Base-by-base conservation (phyloP, 2,329 filamentous ascomycete genomes). In the Fusarium nygamai region DNA sequence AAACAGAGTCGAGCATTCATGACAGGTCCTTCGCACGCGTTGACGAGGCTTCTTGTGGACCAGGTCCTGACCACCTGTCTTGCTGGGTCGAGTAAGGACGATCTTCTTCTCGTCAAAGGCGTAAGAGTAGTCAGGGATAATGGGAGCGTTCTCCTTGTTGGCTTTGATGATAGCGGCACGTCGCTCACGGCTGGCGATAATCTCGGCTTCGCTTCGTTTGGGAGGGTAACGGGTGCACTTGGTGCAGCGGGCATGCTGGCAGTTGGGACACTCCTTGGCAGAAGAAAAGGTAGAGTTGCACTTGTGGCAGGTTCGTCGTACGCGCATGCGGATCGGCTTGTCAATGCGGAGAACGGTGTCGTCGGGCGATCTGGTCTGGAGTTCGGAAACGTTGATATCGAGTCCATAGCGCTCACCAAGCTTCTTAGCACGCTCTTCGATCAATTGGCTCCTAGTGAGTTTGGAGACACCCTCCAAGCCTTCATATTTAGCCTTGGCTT, bases 241-340 rank as follows among this genome's bases (percentile, higher is more conserved):
- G 79, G 90, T 92, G 88, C 95, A 98, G 75, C 94, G 90, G 53
- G 86, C 86, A 83, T 98, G 95, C 76, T 93, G 88, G 85, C 95
- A 98, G 75, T 89, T 90, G 73, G 88, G 83, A 83, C 95, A 98
- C 68, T 92, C 87, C 83, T 92, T 94, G 78, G 92, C 89, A 27
- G 88, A 83, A 64, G 92, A 92, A 81, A 96, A 97, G 31, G 89
- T 89, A 20, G 92, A 90, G 67, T 91, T 89, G 85, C 95, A 98
- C 75, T 90, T 88, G 83, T 98, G 95, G 83, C 95, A 98, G 72
- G 89, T 92, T 75, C 92, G 90, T 81, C 93, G 92, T 61, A 95
- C 89, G 61, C 93, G 91, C 89, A 95, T 93, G 67, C 92, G 91
- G 74, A 94, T 93, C 19, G 92, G 89, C 85, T 93, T 94, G 81